phyloP scores from a whole-genome alignment of 2,329 filamentous ascomycete species.

The Pyrenophora tritici-repentis region DNA sequence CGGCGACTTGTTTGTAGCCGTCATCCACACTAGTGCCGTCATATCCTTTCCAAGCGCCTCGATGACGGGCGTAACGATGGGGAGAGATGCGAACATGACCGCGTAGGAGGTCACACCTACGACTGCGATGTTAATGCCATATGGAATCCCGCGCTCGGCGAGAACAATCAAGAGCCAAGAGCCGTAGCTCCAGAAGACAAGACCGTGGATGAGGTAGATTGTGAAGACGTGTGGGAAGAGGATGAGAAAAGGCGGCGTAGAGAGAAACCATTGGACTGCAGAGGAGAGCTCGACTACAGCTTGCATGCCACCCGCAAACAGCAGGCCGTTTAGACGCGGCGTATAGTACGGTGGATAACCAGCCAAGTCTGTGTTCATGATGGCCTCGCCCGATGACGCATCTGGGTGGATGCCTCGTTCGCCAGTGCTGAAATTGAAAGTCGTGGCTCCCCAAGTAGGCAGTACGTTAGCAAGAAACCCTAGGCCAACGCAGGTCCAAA shows the following conservation, averaged over 20 bases:
- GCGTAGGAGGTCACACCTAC: conserved; percentile 46
- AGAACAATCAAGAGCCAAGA: conserved; percentile 46
- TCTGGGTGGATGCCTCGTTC: conserved; percentile 55
- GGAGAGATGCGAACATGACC: conserved; percentile 39
- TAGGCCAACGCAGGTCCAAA: conserved; percentile 34
- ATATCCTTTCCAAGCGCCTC: conserved; percentile 49
- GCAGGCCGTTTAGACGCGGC: conserved; percentile 52
- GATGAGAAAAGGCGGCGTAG: conserved; percentile 46
- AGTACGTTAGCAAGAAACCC: conserved; percentile 48
- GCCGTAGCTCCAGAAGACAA: conserved; percentile 54
- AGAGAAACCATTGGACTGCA: conserved; percentile 50
- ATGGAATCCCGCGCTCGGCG: conserved; percentile 35
- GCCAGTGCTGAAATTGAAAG: conserved; percentile 46
- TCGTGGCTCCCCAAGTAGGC: conserved; percentile 38
- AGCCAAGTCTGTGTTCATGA: conserved; percentile 40
- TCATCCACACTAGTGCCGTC: conserved; percentile 45
- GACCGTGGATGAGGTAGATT: conserved; percentile 55
- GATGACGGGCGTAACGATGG: conserved; percentile 47
- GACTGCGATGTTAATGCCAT: conserved; percentile 43
- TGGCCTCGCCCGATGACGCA: conserved; percentile 42
- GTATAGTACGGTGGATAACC: conserved; percentile 53
- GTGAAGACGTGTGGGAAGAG: conserved; percentile 58
- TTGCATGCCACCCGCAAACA: conserved; percentile 49
- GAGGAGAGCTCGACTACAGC: conserved; percentile 45
- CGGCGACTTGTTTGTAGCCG: conserved; percentile 43